Evolutionary conservation across 2,329 filamentous ascomycete genomes (phyloP).

Genomic region (Teratosphaeria zuluensis): DNA sequence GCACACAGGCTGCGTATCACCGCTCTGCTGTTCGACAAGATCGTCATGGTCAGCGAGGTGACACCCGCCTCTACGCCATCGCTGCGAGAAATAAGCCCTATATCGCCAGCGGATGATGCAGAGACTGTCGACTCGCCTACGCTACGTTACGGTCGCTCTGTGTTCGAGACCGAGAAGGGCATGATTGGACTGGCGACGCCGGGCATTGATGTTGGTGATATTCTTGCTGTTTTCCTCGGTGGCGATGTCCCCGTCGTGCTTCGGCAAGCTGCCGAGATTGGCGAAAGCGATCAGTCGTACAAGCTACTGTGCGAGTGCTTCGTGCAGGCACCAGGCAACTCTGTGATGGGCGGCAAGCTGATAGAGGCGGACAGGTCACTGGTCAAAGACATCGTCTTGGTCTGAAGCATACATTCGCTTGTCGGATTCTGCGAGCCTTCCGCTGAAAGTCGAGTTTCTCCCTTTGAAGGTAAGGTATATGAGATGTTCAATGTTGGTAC

Average conservation of each 20-base stretch:
- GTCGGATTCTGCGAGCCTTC: no score
- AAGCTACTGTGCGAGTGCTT: conserved; percentile 22
- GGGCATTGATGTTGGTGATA: conserved; percentile 15
- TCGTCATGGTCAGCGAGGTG: conserved; percentile 13
- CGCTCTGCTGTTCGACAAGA: conserved; percentile 16
- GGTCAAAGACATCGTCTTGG: not conserved
- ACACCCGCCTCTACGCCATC: conserved; percentile 17
- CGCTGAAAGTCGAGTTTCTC: no score
- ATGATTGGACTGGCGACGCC: conserved; percentile 17
- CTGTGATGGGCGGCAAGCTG: conserved; percentile 19
- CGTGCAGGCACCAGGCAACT: conserved; percentile 8
- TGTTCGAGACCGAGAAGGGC: conserved; percentile 17
- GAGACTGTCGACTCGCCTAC: conserved; percentile 6
- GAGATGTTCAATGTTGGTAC: no score
- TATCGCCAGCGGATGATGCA: conserved; percentile 3
- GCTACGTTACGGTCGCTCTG: conserved; percentile 18
- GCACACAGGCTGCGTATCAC: conserved; percentile 15
- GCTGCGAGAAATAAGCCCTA: not conserved
- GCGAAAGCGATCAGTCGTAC: conserved; percentile 11
- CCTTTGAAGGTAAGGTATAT: no score
- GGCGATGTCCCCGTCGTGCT: conserved; percentile 22
- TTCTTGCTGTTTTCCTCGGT: conserved; percentile 16
- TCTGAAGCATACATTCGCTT: not conserved
- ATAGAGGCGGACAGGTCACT: not conserved
- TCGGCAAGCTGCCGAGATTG: conserved; percentile 9